These are phyloP conservation scores for Cubamyces sp. DNA, from an alignment of 768 basidiomycete genomes.

Conservation along the genomic window DNA sequence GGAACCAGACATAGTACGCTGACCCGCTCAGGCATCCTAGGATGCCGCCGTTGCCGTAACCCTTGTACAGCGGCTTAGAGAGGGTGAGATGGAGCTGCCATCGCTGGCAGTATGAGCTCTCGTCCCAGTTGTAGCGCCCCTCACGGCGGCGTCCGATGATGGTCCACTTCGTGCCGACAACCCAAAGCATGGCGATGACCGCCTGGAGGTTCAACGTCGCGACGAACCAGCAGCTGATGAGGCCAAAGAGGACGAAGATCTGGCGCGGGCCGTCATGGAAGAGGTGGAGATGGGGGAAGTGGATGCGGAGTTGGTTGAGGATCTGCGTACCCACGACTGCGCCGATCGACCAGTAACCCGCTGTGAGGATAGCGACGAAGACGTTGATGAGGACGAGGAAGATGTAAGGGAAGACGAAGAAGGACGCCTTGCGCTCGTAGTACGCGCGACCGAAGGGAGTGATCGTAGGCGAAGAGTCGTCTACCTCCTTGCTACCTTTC, in stretches of 20 bases:
- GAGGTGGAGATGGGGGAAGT: slow-evolving; percentile 38
- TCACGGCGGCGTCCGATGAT: slow-evolving; percentile 45
- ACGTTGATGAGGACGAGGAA: slow-evolving; percentile 45
- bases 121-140: slow-evolving; percentile 50
- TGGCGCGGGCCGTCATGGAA: slow-evolving; percentile 46
- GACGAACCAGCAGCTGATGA: slow-evolving; percentile 46
- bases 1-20: slow-evolving; percentile 46
- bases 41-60: slow-evolving; percentile 48
- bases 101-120: slow-evolving; percentile 51
- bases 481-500: slow-evolving; percentile 16
- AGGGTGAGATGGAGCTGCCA: slow-evolving; percentile 52
- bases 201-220: slow-evolving; percentile 45
- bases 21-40: slow-evolving; percentile 45
- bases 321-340: slow-evolving; percentile 46
- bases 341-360: slow-evolving; percentile 47
- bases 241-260: slow-evolving; percentile 43
- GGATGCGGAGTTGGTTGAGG: slow-evolving; percentile 42
- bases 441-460: slow-evolving; percentile 51
- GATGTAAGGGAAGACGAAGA: slow-evolving; percentile 46
- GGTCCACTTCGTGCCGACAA: slow-evolving; percentile 47
- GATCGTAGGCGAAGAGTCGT: slow-evolving; percentile 27
- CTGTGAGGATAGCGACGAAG: slow-evolving; percentile 42
- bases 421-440: slow-evolving; percentile 45
- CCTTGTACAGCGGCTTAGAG: slow-evolving; percentile 43
- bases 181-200: slow-evolving; percentile 43